Base-by-base conservation (phyloP, 169 alveolate genomes). In the Neospora caninum region DNA sequence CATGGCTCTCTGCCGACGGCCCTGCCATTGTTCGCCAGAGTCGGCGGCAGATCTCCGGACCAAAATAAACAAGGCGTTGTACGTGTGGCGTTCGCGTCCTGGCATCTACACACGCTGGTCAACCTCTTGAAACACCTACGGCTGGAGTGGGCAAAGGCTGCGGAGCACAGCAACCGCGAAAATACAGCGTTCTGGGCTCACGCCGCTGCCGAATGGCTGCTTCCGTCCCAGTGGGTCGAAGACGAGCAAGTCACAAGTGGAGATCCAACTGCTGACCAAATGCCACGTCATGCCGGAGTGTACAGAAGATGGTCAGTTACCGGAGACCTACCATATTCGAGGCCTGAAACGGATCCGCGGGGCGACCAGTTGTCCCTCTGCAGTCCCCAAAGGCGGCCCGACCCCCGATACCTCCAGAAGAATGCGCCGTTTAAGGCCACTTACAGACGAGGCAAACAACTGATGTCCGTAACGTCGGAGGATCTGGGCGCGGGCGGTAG, bases 121-220 rank as follows among this genome's bases (percentile, higher is more conserved):
- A 49, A 41, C 25, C 70, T 53, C 27, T 80, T 86, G 20, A 27
- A 7, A 25, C 92, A 86, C 41, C 70, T 53, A 7, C 70, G 70
- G 2, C 73, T 86, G 31, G 92, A 43, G 92, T 86, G 92, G 92
- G n/a, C 70, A 36, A 49, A 41, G 45, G 92, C 92, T 25, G 92
- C 78, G n/a, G 92, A n/a, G 20, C 42, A 20, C n/a, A 86, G 92
- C 80, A 86, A 27, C 42, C 53, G 27, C 53, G 64, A 53, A 20
- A n/a, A 18, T 16, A 41, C 70, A 38, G 78, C 45, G 2, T 86
- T 86, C 80, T 86, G 92, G 92, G 92, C 53, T 10, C 80, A 53
- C 34, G 92, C 92, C 2, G 92, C 64, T 49, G 53, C 92, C 70
- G 92, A 86, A 31, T 86, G 92, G 92, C 92, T 86, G 27, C 49